Evolutionary conservation across 1,284 basidiomycete genomes (phyloP).

Genomic region (Leccinum pachyderme): DNA sequence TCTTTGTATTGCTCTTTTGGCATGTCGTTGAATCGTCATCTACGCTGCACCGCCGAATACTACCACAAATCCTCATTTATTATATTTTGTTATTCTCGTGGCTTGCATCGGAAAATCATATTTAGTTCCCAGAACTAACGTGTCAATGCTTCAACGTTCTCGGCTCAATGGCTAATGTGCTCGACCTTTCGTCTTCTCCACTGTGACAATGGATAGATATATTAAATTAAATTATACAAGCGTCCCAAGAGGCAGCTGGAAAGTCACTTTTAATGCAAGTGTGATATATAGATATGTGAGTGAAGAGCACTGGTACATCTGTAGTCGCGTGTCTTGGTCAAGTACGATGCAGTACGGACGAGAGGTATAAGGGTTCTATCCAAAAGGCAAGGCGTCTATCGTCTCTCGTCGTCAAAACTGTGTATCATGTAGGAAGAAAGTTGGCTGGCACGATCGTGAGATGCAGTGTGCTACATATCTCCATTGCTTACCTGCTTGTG

Average conservation of each 20-base stretch:
- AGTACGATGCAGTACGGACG: slow-evolving; percentile 8
- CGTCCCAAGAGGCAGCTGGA: slow-evolving; percentile 15
- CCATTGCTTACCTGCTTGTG: slow-evolving; percentile 50
- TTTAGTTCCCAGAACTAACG: slow-evolving; percentile 12
- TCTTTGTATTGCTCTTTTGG: slow-evolving; percentile 13
- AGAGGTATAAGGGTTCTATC: slow-evolving; percentile 6
- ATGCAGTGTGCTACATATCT: slow-evolving; percentile 1
- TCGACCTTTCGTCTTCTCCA: neutral
- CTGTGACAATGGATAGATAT: slow-evolving; percentile 25
- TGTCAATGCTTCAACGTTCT: neutral
- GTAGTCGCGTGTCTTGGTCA: slow-evolving; percentile 16
- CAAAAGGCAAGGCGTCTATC: neutral
- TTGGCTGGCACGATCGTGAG: slow-evolving; percentile 34
- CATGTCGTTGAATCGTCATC: slow-evolving; percentile 10
- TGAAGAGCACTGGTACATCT: slow-evolving; percentile 29
- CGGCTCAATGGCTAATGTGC: neutral
- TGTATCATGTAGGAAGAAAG: slow-evolving; percentile 36
- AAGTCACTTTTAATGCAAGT: slow-evolving; percentile 27
- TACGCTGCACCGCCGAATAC: slow-evolving; percentile 7
- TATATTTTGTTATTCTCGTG: slow-evolving; percentile 25
- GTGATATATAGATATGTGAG: slow-evolving; percentile 35
- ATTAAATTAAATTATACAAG: slow-evolving; percentile 35
- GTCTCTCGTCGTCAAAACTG: slow-evolving; percentile 2
- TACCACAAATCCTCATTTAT: slow-evolving; percentile 26
- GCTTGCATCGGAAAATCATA: slow-evolving; percentile 6